Conservation (phyloP, 129 eudicot genomes). For the Flaveria bidentis region DNA sequence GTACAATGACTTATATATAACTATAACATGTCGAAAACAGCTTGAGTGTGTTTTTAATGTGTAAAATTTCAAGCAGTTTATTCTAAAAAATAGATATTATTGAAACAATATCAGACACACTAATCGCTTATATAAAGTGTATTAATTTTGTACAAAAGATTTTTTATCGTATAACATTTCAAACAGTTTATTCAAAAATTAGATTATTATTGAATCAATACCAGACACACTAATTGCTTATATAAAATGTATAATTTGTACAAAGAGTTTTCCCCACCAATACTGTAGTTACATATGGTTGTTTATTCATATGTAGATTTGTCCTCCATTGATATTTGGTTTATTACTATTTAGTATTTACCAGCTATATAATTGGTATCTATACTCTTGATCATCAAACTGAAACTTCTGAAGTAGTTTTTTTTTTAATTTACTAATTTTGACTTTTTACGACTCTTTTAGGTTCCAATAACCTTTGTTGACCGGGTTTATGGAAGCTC, state of each 20-base stretch:
- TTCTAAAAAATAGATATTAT: no score
- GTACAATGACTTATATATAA: constrained; percentile 32
- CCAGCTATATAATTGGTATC: background rate
- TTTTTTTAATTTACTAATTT: background rate
- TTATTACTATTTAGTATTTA: background rate
- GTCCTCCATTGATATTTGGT: background rate
- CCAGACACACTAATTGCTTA: background rate
- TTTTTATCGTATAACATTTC: no score
- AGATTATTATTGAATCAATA: no score
- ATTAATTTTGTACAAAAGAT: background rate
- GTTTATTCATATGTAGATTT: background rate
- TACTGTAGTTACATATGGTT: background rate
- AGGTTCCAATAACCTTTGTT: constrained; percentile 95
- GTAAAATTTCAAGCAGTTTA: no score
- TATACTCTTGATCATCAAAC: background rate
- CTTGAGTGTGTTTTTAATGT: background rate
- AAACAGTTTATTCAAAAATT: no score
- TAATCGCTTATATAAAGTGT: background rate
- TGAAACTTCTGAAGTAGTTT: background rate
- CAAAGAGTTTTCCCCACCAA: background rate
- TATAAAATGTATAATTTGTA: background rate
- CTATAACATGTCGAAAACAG: no score
- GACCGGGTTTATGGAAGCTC: constrained; percentile 92
- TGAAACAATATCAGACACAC: background rate
- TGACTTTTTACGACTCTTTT: constrained; percentile 13